A percentile compares a stretch with the other conserved stretches of the same genome.
Conservation (phyloP, 257 asterid genomes). For the Nyctanthes arbortristis region DNA sequence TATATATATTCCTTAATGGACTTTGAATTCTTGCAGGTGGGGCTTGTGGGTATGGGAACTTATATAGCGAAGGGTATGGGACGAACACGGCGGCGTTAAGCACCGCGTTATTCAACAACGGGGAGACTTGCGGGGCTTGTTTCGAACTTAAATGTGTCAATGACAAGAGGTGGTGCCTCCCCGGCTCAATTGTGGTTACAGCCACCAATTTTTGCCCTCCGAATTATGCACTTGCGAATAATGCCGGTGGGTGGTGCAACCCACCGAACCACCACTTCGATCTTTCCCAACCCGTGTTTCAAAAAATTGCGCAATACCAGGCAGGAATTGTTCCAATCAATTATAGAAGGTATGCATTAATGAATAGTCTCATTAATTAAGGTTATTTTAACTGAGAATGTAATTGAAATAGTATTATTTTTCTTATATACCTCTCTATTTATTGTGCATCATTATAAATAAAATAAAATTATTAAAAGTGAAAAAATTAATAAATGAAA, state of each 20-base stretch:
- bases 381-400: too few relatives aligned
- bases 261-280: constrained; percentile 50
- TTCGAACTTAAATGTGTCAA: constrained; percentile 41
- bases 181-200: constrained; percentile 34
- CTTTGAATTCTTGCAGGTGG: constrained; percentile 27
- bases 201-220: constrained; percentile 49
- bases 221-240: constrained; percentile 36
- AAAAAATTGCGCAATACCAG: constrained; percentile 32
- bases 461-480: too few relatives aligned
- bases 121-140: constrained; percentile 45
- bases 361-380: too few relatives aligned
- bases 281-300: constrained; percentile 43
- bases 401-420: too few relatives aligned
- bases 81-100: constrained; percentile 45
- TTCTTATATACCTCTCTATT: too few relatives aligned
- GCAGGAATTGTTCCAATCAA: constrained; percentile 46
- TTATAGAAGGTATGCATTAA: constrained; percentile 33
- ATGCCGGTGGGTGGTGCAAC: constrained; percentile 54
- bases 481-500: too few relatives aligned
- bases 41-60: constrained; percentile 52
- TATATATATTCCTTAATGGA: too few relatives aligned
- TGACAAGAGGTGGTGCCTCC: constrained; percentile 29
- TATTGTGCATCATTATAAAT: too few relatives aligned
- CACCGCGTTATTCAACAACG: constrained; percentile 41
- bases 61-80: constrained; percentile 49